Percentiles rank a stretch among this genome's conserved stretches.
Evolutionary conservation across 495 filamentous ascomycete genomes (phyloP).

Genomic region (Penicillium canescens): DNA sequence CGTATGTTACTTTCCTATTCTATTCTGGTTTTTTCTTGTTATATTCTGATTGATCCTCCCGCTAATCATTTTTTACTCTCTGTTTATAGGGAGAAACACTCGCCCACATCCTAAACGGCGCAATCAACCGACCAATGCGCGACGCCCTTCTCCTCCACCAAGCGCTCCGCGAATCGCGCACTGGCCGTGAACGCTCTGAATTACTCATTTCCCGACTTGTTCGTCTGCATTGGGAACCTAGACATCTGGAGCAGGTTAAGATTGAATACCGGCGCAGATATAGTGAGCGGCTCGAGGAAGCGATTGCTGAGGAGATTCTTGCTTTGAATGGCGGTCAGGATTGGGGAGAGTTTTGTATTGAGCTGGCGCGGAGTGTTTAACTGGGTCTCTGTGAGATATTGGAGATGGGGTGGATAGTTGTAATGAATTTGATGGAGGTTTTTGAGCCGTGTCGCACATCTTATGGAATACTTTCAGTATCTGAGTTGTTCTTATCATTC

Average conservation of each 20-base stretch:
- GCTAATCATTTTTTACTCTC: conserved; percentile 3
- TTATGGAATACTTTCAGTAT: no score
- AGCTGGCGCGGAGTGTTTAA: conserved; percentile 47
- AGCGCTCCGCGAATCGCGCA: conserved; percentile 65
- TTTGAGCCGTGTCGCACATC: no score
- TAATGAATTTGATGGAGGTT: background rate
- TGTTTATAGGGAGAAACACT: conserved; percentile 79
- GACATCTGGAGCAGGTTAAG: conserved; percentile 73
- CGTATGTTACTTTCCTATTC: conserved; percentile 50
- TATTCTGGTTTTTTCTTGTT: background rate
- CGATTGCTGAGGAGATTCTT: conserved; percentile 52
- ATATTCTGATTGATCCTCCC: background rate
- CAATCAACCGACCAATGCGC: conserved; percentile 91
- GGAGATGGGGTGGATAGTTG: background rate
- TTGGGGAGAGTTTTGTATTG: conserved; percentile 60
- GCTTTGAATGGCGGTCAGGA: conserved; percentile 38
- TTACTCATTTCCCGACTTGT: conserved; percentile 79
- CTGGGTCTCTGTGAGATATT: background rate
- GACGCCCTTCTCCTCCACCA: conserved; percentile 95
- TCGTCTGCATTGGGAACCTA: conserved; percentile 80
- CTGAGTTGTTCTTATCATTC: background rate
- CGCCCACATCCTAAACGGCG: conserved; percentile 93
- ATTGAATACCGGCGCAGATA: conserved; percentile 70
- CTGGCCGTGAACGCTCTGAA: conserved; percentile 73
- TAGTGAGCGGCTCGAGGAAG: conserved; percentile 64